phyloP scores from a whole-genome alignment of 2,329 filamentous ascomycete species.

The Epichloe amarillans region DNA sequence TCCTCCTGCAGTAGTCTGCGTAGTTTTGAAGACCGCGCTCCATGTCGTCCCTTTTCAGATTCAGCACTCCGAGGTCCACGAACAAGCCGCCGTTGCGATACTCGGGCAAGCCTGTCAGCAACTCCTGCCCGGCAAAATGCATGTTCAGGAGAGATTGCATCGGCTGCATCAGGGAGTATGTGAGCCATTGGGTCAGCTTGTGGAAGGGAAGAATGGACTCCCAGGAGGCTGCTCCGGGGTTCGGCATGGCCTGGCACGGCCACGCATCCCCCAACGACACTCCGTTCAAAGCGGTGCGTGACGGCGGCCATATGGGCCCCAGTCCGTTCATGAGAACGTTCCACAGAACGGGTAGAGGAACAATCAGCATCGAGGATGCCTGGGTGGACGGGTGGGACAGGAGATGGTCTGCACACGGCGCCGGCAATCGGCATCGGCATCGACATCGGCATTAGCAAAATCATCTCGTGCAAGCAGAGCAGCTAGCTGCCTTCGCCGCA shows the following conservation, averaged over 20 bases:
- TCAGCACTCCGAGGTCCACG: slow-evolving; percentile 70
- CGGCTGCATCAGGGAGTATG: slow-evolving; percentile 84
- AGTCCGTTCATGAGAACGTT: slow-evolving; percentile 79
- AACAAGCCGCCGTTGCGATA: slow-evolving; percentile 87
- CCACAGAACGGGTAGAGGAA: slow-evolving; percentile 82
- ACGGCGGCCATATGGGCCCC: slow-evolving; percentile 75
- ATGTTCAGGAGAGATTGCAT: slow-evolving; percentile 73
- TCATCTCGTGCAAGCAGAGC: neutral
- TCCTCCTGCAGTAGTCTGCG: slow-evolving; percentile 54
- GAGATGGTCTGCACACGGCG: slow-evolving; percentile 52
- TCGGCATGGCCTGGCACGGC: slow-evolving; percentile 74
- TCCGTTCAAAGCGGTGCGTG: slow-evolving; percentile 76
- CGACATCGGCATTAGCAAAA: slow-evolving; percentile 18
- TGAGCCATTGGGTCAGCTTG: slow-evolving; percentile 90
- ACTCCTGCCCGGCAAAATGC: slow-evolving; percentile 66
- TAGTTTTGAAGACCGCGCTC: slow-evolving; percentile 54
- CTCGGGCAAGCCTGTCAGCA: slow-evolving; percentile 79
- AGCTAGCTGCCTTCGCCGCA: no score
- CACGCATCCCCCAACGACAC: slow-evolving; percentile 85
- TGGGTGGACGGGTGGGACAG: slow-evolving; percentile 82
- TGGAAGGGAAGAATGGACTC: slow-evolving; percentile 81
- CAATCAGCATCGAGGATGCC: slow-evolving; percentile 75
- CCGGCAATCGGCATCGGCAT: slow-evolving; percentile 18
- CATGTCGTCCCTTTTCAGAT: slow-evolving; percentile 55
- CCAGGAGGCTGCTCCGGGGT: slow-evolving; percentile 42